A percentile compares a stretch with the other conserved stretches of the same genome.
phyloP scores from a whole-genome alignment of 371 early-diverging fungal species.

The Nosema muscidifuracis region DNA sequence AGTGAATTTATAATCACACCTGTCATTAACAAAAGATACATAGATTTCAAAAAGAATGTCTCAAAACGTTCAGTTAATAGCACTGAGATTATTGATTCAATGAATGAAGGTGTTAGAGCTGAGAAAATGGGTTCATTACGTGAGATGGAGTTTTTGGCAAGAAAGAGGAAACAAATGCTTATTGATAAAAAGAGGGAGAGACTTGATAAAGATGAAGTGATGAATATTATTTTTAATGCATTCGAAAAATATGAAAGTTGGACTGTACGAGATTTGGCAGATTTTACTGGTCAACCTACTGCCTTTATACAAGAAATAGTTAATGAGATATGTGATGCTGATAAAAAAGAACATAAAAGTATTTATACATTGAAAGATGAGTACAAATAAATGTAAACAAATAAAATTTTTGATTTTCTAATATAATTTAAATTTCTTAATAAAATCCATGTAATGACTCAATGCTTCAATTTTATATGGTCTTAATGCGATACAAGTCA shows the following conservation, averaged over 20 bases:
- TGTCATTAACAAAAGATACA: slow-evolving; percentile 57
- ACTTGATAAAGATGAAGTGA: slow-evolving; percentile 60
- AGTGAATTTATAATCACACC: slow-evolving; percentile 58
- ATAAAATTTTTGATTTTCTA: neutral
- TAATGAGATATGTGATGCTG: slow-evolving; percentile 59
- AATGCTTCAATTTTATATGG: slow-evolving; percentile 27
- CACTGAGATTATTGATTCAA: slow-evolving; percentile 53
- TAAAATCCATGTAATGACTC: neutral
- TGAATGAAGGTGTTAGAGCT: slow-evolving; percentile 51
- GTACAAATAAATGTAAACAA: slow-evolving; percentile 49
- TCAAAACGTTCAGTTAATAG: slow-evolving; percentile 1
- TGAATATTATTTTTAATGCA: slow-evolving; percentile 64
- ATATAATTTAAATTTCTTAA: slow-evolving; percentile 28
- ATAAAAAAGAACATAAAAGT: slow-evolving; percentile 63
- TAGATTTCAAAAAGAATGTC: slow-evolving; percentile 55
- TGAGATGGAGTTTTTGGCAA: slow-evolving; percentile 61
- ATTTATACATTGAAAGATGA: slow-evolving; percentile 62
- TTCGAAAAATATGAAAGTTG: slow-evolving; percentile 62
- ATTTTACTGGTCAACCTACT: slow-evolving; percentile 62
- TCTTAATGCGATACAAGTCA: slow-evolving; percentile 43
- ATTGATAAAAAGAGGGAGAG: slow-evolving; percentile 63
- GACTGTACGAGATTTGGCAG: slow-evolving; percentile 64
- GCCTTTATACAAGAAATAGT: slow-evolving; percentile 64
- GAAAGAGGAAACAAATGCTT: slow-evolving; percentile 61
- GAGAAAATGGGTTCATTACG: slow-evolving; percentile 56